phyloP scores from a whole-genome alignment of 2,329 filamentous ascomycete species.

The Clonostachys chloroleuca region DNA sequence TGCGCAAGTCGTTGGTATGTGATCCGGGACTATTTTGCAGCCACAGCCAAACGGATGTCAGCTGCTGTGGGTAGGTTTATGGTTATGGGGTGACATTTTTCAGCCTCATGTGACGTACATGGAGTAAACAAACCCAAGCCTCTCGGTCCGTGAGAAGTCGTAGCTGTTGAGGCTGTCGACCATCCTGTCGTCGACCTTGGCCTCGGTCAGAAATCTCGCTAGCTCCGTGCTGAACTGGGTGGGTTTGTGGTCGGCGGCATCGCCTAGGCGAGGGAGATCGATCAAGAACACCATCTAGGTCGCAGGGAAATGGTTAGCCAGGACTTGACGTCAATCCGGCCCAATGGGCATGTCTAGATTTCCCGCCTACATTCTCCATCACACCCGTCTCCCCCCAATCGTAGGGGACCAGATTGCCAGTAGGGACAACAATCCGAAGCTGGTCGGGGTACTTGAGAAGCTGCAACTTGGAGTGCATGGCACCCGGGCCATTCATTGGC shows the following conservation, averaged over 20 bases:
- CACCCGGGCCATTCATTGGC: slow-evolving; percentile 66
- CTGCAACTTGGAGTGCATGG: slow-evolving; percentile 95
- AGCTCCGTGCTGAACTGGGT: slow-evolving; percentile 65
- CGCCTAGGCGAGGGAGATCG: slow-evolving; percentile 68
- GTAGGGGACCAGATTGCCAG: slow-evolving; percentile 77
- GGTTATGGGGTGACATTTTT: neutral
- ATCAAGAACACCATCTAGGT: slow-evolving; percentile 78
- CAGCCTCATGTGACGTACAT: slow-evolving; percentile 53
- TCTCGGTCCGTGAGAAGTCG: slow-evolving; percentile 71
- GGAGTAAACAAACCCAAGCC: slow-evolving; percentile 78
- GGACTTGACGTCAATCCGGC: neutral
- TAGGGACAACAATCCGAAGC: slow-evolving; percentile 78
- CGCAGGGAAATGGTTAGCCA: neutral
- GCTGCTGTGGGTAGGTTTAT: neutral
- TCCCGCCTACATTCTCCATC: slow-evolving; percentile 71
- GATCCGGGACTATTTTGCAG: slow-evolving; percentile 22
- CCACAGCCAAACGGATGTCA: neutral
- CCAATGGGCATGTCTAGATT: neutral
- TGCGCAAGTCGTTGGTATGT: slow-evolving; percentile 18
- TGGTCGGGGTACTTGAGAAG: slow-evolving; percentile 73
- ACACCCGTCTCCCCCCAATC: slow-evolving; percentile 86
- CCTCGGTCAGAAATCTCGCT: slow-evolving; percentile 63
- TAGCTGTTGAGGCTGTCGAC: slow-evolving; percentile 68
- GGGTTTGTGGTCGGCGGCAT: slow-evolving; percentile 19
- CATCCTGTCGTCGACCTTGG: slow-evolving; percentile 60